Evolutionary conservation across 2,329 filamentous ascomycete species (phyloP), one percentile per base, ranked within the genome.

Genomic region (Fusarium dlaminii): DNA sequence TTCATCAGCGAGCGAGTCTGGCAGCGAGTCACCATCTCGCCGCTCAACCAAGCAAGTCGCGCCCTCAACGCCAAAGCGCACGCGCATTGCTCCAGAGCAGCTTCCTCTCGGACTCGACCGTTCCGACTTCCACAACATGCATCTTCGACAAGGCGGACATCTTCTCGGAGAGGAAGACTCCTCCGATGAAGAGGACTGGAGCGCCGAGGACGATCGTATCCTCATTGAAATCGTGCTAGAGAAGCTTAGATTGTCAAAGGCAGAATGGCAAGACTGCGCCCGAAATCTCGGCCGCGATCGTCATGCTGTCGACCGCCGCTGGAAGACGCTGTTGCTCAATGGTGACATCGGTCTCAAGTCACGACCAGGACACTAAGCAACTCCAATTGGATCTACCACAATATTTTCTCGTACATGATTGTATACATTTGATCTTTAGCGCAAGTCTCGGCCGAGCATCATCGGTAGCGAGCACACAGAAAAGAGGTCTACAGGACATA

Each of bases 181-280:
- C 34, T 86, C 86, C 58, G 82, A 80, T 5, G 86, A 87, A 67
- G 83, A 85, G 65, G 81, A 82, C 43, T 92, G 91, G 91, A 90
- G 86, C 67, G 84, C 85, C 5, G 90, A 92, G 72, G 90, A 92
- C 70, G 90, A 92, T 79, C 85, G 89, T 65, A 84, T 91, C 65
- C 84, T 93, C 5, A 89, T 92, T n/a, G 90, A 92, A 81, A 85
- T 92, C 24, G 89, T 93, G 43, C 84, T 92, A 11, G 90, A 91
- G 79, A 92, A 92, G 83, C 84, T 92, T 63, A 88, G 88, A 81
- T 84, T 93, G 29, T 87, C 87, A 75, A 91, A 90, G 81, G 85
- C 86, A 57, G 90, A 92, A 66, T 92, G 90, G 90, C 89, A 91
- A 67, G 90, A 92, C 78, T 92, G 90, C 80, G 90, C 90, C 48